A percentile compares a stretch with the other conserved stretches of the same genome.
phyloP scores from a whole-genome alignment of 805 yeast species.

The Hanseniaspora hatyaiensis region DNA sequence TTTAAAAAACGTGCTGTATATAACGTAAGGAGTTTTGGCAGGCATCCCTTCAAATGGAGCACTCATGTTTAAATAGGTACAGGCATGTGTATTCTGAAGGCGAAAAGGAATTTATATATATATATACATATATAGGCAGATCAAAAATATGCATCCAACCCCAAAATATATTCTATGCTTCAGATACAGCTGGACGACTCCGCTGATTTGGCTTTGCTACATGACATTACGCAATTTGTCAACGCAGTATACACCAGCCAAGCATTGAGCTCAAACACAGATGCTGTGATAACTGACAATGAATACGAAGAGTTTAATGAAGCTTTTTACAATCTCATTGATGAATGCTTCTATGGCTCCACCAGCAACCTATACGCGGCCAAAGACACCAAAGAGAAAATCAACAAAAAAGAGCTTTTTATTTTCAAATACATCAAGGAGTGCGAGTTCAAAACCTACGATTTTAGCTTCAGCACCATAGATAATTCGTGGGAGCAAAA shows the following conservation, averaged over 20 bases:
- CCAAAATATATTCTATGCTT: not conserved
- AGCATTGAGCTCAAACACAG: not conserved
- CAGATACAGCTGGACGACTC: not conserved
- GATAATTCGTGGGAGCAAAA: not conserved
- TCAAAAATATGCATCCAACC: not conserved
- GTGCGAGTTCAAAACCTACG: not conserved
- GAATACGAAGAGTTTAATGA: not conserved
- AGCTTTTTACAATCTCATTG: constrained; percentile 1
- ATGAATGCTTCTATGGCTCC: not conserved
- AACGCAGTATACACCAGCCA: not conserved
- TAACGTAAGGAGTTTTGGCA: too few species aligned
- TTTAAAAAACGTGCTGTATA: too few species aligned
- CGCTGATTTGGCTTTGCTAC: not conserved
- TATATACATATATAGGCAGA: too few species aligned
- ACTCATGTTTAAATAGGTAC: not conserved
- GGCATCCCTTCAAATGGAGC: too few species aligned
- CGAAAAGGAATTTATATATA: too few species aligned
- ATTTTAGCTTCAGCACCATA: not conserved
- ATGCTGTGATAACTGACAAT: not conserved
- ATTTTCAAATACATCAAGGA: not conserved
- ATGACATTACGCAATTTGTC: not conserved
- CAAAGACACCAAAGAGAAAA: not conserved
- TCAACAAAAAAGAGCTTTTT: not conserved
- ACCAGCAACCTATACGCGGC: not conserved
- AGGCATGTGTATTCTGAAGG: too few species aligned